Conservation (phyloP, 148 eudicot species). For the Rhododendron henanense region DNA sequence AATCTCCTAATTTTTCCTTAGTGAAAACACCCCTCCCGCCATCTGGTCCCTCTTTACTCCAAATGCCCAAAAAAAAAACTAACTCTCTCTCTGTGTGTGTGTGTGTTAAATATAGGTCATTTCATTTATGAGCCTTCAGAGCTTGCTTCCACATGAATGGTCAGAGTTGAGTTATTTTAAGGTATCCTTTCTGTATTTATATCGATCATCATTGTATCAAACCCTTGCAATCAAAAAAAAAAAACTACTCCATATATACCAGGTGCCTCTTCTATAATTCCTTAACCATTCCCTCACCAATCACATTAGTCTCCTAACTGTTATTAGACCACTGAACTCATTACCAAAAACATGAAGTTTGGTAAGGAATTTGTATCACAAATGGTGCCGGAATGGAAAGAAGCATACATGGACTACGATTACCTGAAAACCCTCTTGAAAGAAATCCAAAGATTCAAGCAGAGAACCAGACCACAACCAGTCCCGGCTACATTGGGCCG, state of each 20-base stretch:
- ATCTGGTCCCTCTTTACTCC: no score
- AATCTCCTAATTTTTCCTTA: no score
- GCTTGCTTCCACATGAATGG: neutral
- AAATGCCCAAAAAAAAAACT: no score
- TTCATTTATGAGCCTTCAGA: neutral
- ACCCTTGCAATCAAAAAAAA: neutral
- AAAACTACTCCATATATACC: neutral
- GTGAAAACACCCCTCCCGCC: no score
- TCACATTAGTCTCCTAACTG: neutral
- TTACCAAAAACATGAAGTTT: slow-evolving; percentile 25
- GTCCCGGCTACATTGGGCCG: neutral
- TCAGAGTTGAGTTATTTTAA: neutral
- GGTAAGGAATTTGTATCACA: slow-evolving; percentile 38
- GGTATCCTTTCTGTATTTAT: neutral
- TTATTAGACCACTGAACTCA: no score
- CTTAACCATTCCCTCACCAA: neutral
- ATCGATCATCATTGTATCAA: neutral
- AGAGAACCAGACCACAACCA: neutral
- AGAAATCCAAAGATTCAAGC: slow-evolving; percentile 16
- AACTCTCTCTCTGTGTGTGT: no score
- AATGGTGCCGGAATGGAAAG: slow-evolving; percentile 47
- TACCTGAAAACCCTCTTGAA: slow-evolving; percentile 26
- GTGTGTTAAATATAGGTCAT: neutral
- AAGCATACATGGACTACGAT: slow-evolving; percentile 37
- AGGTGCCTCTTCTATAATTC: neutral